Base-by-base conservation (phyloP, 164 flowering plant genomes). In the Malania oleifera region DNA sequence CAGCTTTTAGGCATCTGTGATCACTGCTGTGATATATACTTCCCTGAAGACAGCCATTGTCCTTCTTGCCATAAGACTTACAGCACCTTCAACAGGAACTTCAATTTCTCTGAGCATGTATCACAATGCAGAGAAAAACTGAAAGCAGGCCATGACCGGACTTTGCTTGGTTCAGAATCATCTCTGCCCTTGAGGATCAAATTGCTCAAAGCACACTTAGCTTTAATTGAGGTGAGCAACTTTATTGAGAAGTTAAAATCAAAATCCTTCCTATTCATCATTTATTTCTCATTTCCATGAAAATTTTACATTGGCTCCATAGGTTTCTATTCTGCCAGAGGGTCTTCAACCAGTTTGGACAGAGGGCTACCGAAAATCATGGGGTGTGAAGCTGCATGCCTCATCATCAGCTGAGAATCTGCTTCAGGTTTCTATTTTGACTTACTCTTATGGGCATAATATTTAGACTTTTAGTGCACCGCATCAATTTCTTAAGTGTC, bases 251-350 rank as follows among this genome's bases (percentile, higher is more conserved):
- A 39, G 43, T 39, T 39, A 13, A 11, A 3, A 39, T 39, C 41
- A 5, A 7, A 11, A 17, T 43, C 5, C 18, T 39, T 39, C 22
- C 46, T 23, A 23, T 15, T 24, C 8, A 23, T 24, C 23, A 2
- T 50, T 50, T 5, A 24, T 23, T 50, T 23, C 28, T 38, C 2
- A 48, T 35, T 23, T 52, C 19, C 22, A 10, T 14, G 19, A 12
- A 40, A 24, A 14, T 47, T 49, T 39, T 28, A 34, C 51, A 17
- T 38, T 48, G 22, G 25, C 37, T 19, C 29, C 2, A 41, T 67
- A 91, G 98, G 96, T 68, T 43, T 81, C 78, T 31, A n/a, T 88
- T 58, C 88, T 84, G 18, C 52, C 75, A 17, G 93, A 88, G 62
- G 95, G 89, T 51, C 70, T 83, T 68, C 76, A 77, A 56, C 60